Evolutionary conservation across 2,329 filamentous ascomycete genomes (phyloP).

Genomic region (Pseudogymnoascus sp.): DNA sequence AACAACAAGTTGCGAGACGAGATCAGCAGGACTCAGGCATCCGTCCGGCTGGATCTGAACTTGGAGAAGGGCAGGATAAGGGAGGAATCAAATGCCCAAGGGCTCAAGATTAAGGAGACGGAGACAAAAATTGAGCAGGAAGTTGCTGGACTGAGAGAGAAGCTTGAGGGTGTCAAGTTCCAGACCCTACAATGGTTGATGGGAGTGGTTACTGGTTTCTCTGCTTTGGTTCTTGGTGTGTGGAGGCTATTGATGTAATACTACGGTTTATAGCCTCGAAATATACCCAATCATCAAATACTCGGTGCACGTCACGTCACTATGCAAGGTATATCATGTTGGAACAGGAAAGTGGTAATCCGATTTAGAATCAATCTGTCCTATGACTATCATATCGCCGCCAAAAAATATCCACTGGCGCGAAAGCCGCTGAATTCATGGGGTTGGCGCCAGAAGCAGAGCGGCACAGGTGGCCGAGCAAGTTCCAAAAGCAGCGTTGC

Average conservation of each 20-base stretch:
- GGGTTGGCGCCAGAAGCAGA: slow-evolving; percentile 27
- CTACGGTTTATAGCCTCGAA: slow-evolving; percentile 43
- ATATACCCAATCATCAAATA: background rate
- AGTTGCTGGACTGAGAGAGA: slow-evolving; percentile 79
- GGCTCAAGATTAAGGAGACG: slow-evolving; percentile 97
- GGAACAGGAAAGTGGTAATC: background rate
- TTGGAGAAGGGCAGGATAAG: slow-evolving; percentile 93
- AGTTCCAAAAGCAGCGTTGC: slow-evolving; percentile 37
- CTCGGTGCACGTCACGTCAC: background rate
- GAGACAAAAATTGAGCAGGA: slow-evolving; percentile 98
- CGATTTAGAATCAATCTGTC: background rate
- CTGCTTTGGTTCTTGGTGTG: slow-evolving; percentile 58
- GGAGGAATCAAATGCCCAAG: slow-evolving; percentile 92
- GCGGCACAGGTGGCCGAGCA: slow-evolving; percentile 39
- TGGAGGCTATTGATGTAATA: slow-evolving; percentile 61
- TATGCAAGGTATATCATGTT: background rate
- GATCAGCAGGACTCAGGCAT: slow-evolving; percentile 87
- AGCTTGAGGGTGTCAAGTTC: slow-evolving; percentile 96
- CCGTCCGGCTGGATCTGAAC: slow-evolving; percentile 85
- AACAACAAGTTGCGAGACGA: slow-evolving; percentile 86
- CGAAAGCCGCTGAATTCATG: background rate
- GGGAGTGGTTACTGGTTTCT: slow-evolving; percentile 59
- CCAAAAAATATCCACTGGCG: background rate
- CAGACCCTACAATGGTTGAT: slow-evolving; percentile 97
- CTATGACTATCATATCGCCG: background rate